phyloP scores from a whole-genome alignment of 2,329 filamentous ascomycete species.

The Nemania serpens region DNA sequence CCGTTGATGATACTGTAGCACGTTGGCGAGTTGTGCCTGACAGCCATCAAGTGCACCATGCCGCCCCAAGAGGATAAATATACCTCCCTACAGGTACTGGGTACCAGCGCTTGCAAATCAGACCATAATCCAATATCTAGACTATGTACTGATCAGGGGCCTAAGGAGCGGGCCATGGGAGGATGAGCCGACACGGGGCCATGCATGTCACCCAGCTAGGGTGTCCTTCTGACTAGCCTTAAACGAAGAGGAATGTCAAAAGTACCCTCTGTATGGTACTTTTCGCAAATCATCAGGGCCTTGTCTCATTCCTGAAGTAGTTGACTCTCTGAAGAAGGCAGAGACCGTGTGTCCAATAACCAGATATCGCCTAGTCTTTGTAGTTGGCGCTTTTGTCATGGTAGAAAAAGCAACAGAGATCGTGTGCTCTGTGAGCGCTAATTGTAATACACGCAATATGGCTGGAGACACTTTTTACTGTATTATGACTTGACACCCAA shows the following conservation, averaged over 20 bases:
- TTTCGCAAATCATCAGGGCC: conserved; percentile 27
- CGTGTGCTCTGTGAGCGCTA: not conserved
- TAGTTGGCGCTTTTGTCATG: not conserved
- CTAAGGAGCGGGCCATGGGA: conserved; percentile 35
- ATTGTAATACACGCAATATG: conserved; percentile 14
- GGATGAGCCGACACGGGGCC: conserved; percentile 40
- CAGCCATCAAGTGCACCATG: conserved; percentile 26
- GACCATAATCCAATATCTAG: conserved; percentile 25
- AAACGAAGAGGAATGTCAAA: conserved; percentile 24
- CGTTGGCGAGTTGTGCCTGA: conserved; percentile 29
- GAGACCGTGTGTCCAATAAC: too few relatives aligned
- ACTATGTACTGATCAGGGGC: conserved; percentile 21
- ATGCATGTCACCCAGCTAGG: conserved; percentile 34
- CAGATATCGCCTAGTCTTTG: not conserved
- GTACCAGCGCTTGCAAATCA: conserved; percentile 29
- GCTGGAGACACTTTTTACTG: conserved; percentile 10
- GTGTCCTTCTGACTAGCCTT: conserved; percentile 22
- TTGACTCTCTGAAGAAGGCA: not conserved
- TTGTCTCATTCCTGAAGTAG: conserved; percentile 19
- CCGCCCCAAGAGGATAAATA: conserved; percentile 16
- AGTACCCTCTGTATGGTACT: conserved; percentile 31
- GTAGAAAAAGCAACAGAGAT: conserved; percentile 5
- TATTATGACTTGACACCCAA: conserved; percentile 1
- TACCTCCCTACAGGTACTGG: not conserved
- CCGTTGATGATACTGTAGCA: conserved; percentile 30